phyloP scores from a whole-genome alignment of 2,329 filamentous ascomycete genomes.

The Lasiodiplodia theobromae region DNA sequence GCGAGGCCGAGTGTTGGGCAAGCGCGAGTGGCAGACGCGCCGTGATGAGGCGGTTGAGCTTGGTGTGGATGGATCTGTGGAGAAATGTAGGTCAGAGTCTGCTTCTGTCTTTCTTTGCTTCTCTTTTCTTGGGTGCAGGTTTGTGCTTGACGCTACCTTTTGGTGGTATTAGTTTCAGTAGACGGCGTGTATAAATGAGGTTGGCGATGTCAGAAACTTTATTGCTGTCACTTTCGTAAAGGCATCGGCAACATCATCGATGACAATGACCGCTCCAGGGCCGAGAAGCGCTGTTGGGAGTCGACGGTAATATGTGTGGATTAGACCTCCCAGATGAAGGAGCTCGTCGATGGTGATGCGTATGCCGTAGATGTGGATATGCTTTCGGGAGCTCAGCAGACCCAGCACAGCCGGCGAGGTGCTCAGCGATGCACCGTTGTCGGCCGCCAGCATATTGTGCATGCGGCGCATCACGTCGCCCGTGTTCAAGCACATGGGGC shows the following conservation, averaged over 20 bases:
- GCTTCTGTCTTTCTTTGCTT: neutral
- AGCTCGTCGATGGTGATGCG: slow-evolving; percentile 4
- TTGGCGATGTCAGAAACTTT: too few relatives aligned
- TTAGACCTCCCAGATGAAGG: neutral
- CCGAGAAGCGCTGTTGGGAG: neutral
- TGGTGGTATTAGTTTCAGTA: slow-evolving; percentile 52
- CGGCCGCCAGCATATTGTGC: neutral
- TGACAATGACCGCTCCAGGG: neutral
- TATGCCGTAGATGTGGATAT: neutral
- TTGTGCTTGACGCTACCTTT: slow-evolving; percentile 37
- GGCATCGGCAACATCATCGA: neutral
- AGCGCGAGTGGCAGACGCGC: slow-evolving; percentile 76
- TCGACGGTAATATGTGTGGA: neutral
- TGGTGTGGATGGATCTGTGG: slow-evolving; percentile 59
- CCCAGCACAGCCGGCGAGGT: neutral
- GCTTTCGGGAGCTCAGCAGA: neutral
- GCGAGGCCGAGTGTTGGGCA: slow-evolving; percentile 59
- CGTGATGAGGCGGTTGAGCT: slow-evolving; percentile 74
- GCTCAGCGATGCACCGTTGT: neutral
- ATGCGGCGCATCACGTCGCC: neutral
- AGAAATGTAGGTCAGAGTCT: neutral
- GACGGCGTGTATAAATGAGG: slow-evolving; percentile 34
- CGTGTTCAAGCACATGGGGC: neutral
- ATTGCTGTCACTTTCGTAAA: neutral
- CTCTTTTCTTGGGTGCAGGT: neutral